Evolutionary conservation across 1,139 yeast species (phyloP).

Genomic region (Debaryomycetaceae sp.): DNA sequence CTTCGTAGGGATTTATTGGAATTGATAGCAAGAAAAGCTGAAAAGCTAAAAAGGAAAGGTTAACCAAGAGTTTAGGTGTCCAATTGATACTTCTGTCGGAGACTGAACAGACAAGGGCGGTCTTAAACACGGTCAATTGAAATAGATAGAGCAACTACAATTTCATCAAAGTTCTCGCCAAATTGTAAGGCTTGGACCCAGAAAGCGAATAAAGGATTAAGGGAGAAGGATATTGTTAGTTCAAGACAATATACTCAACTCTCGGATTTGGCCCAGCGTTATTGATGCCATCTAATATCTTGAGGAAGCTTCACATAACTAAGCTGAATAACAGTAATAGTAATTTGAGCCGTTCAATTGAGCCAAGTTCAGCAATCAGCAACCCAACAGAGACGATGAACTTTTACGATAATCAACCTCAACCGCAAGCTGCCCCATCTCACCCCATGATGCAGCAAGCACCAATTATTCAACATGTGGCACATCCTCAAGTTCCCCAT

Average conservation of each 20-base stretch:
- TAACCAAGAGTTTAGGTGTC: not conserved
- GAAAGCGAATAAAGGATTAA: too few relatives aligned
- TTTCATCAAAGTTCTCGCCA: too few relatives aligned
- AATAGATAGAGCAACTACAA: not conserved
- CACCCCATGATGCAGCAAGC: not conserved
- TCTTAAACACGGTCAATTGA: not conserved
- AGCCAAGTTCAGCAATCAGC: slow-evolving; percentile 1
- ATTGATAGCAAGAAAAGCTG: not conserved
- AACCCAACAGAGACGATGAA: slow-evolving; percentile 7
- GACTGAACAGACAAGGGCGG: not conserved
- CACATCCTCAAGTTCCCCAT: not conserved
- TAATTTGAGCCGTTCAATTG: not conserved
- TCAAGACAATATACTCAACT: not conserved
- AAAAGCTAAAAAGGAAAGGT: not conserved
- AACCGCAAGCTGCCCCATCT: not conserved
- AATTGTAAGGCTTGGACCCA: too few relatives aligned
- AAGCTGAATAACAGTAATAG: slow-evolving; percentile 12
- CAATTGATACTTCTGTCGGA: not conserved
- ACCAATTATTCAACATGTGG: not conserved
- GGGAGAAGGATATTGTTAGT: not conserved
- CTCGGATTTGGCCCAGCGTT: not conserved
- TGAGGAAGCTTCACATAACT: slow-evolving; percentile 19
- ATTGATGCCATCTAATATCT: slow-evolving; percentile 18
- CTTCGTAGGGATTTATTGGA: too few relatives aligned
- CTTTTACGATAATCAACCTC: slow-evolving; percentile 3